Conservation (phyloP, 2,329 filamentous ascomycete genomes). For the Diaporthe aspalathi region DNA sequence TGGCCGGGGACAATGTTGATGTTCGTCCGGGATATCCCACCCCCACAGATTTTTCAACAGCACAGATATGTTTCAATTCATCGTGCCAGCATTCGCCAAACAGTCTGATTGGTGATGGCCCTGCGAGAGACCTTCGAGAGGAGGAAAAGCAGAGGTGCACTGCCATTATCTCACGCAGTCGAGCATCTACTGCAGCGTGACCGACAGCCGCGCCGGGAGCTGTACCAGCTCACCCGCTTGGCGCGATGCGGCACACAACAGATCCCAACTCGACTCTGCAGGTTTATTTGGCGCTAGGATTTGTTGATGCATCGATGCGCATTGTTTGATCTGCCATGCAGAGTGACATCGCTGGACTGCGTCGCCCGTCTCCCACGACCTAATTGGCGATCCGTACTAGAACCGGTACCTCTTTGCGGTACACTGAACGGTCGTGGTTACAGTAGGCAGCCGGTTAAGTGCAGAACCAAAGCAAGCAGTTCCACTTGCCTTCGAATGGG, state of each 20-base stretch:
- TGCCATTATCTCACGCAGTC: not conserved
- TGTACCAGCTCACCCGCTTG: conserved; percentile 25
- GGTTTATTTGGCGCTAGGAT: conserved; percentile 11
- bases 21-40: not conserved
- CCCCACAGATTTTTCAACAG: not conserved
- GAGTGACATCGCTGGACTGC: conserved; percentile 30
- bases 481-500: conserved; percentile 10
- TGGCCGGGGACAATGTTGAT: conserved; percentile 10
- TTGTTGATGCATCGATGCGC: conserved; percentile 29
- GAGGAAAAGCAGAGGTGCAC: conserved; percentile 23
- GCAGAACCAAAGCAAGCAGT: conserved; percentile 4
- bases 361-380: conserved; percentile 2
- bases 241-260: not conserved
- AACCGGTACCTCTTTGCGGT: conserved; percentile 2
- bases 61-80: conserved; percentile 18
- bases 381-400: conserved; percentile 6
- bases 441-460: conserved; percentile 23
- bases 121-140: conserved; percentile 15
- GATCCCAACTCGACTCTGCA: conserved; percentile 17
- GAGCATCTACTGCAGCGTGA: conserved; percentile 9
- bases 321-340: conserved; percentile 28
- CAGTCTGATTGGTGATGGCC: conserved; percentile 20
- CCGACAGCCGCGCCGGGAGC: conserved; percentile 19
- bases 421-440: conserved; percentile 8
- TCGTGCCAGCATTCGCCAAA: conserved; percentile 2